phyloP scores from a whole-genome alignment of 2,329 filamentous ascomycete genomes.

The Colletotrichum liaoningense region DNA sequence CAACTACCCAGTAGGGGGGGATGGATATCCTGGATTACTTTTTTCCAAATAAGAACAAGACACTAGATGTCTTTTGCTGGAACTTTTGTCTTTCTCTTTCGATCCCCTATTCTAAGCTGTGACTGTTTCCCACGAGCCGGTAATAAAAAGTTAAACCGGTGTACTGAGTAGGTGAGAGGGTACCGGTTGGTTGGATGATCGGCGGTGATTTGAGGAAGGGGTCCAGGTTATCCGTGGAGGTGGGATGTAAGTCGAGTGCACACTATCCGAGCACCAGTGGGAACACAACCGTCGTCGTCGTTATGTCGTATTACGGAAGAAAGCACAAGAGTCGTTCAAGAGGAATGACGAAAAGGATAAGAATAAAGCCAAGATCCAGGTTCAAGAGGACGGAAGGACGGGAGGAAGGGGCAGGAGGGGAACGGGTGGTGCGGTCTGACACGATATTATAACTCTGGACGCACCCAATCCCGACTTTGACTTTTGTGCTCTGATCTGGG shows the following conservation, averaged over 20 bases:
- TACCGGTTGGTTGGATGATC: background rate
- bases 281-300: background rate
- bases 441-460: conserved; percentile 9
- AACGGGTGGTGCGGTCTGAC: background rate
- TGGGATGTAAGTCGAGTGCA: background rate
- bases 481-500: too few species aligned
- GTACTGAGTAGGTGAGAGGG: background rate
- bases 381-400: background rate
- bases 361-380: background rate
- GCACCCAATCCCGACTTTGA: too few species aligned
- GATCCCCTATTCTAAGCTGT: background rate
- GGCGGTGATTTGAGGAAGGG: background rate
- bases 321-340: background rate
- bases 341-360: background rate
- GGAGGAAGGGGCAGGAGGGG: too few species aligned
- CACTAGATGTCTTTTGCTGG: background rate
- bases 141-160: background rate
- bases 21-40: background rate
- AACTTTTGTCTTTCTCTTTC: background rate
- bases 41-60: background rate
- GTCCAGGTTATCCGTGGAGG: background rate
- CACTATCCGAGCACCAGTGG: background rate
- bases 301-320: background rate
- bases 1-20: background rate
- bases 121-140: background rate